Base-by-base conservation (phyloP, 129 eudicot species). In the Apium graveolens region DNA sequence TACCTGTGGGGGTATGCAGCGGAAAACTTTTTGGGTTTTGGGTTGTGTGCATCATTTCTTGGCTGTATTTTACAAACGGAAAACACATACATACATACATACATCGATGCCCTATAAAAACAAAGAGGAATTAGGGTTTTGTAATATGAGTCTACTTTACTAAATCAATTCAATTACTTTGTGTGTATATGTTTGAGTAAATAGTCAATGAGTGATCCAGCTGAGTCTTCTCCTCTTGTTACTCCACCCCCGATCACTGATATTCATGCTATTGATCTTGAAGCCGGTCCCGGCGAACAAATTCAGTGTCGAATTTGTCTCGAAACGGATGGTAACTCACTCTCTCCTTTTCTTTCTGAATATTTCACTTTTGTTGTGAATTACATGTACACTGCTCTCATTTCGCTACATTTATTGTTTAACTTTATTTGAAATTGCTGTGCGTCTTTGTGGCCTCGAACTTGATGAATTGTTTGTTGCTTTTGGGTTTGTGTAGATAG, bases 251-350 rank as follows among this genome's bases (percentile, higher is more conserved):
- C 84, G 75, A 78, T 86, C 71, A 68, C 78, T 16, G 86, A 83
- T 18, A 86, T 86, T 11, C 29, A 34, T 31, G 87, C 82, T 83
- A 87, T 95, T 84, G 99, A 95, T 85, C 87, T 95, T 42, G 99
- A 95, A 91, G 99, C 96, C 11, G 99, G 99, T 42, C 92, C 97
- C 13, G 93, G 89, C 5, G 97, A 95, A 63, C 96, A 95, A 88
- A 92, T 88, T 85, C 99, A 92, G 84, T 95, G 99, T 87, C 89
- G 97, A 48, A 92, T 92, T 86, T 95, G 99, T 84, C 97, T 95
- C 68, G 97, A 95, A 84, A 86, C 94, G 57, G 99, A 95, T 62
- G 99, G 99, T 95, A 86, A 2, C 70, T 82, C 55, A 5, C 62
- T 70, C 45, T 42, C 13, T 10, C 1, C 1, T 41, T 12, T 35